Conservation (phyloP, 768 basidiomycete genomes). For the Termitomyces sp. region DNA sequence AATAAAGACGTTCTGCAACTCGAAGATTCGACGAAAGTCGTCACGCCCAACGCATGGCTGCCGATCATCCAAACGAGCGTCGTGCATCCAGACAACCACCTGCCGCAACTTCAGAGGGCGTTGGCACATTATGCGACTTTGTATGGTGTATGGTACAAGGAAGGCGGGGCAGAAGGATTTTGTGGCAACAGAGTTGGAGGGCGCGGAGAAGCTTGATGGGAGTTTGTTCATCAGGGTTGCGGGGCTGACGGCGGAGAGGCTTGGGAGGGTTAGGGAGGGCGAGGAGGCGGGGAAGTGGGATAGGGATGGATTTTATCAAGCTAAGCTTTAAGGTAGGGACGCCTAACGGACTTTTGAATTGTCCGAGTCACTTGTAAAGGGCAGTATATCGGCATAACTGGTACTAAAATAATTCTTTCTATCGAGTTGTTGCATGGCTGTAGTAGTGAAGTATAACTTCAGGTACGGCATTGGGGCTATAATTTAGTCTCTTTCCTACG, state of each 20-base stretch:
- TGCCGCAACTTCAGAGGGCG: slow-evolving; percentile 28
- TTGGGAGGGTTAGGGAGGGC: slow-evolving; percentile 26
- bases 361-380: too few relatives aligned
- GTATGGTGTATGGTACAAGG: slow-evolving; percentile 31
- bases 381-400: too few relatives aligned
- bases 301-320: slow-evolving; percentile 15
- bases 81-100: slow-evolving; percentile 55
- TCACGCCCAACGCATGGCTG: slow-evolving; percentile 56
- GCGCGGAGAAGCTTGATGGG: slow-evolving; percentile 48
- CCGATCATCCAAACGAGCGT: slow-evolving; percentile 50
- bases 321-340: background rate
- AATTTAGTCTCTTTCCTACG: too few relatives aligned
- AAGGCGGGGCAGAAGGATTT: slow-evolving; percentile 18
- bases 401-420: too few relatives aligned
- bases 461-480: too few relatives aligned
- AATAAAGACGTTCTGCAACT: slow-evolving; percentile 19
- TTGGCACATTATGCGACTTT: slow-evolving; percentile 26
- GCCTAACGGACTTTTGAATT: too few relatives aligned
- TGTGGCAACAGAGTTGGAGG: slow-evolving; percentile 33
- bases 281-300: slow-evolving; percentile 15
- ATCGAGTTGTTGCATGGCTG: too few relatives aligned
- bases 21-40: slow-evolving; percentile 26
- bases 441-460: too few relatives aligned
- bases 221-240: slow-evolving; percentile 53
- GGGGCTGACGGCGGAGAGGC: slow-evolving; percentile 31